These are phyloP conservation scores for Penicillium canariense DNA, from an alignment of 495 filamentous ascomycete species.

Conservation along the genomic window DNA sequence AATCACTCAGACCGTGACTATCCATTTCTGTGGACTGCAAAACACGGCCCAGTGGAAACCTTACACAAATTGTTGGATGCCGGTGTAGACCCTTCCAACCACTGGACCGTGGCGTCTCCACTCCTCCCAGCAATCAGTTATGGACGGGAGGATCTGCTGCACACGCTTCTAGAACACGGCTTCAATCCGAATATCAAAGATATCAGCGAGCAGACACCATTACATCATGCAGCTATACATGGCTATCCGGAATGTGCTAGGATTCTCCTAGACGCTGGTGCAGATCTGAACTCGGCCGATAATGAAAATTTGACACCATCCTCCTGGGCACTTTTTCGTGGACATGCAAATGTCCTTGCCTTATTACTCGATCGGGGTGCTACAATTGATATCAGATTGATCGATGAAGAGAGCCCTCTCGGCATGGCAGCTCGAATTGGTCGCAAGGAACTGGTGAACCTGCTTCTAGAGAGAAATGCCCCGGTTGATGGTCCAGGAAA, in stretches of 20 bases:
- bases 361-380: slow-evolving; percentile 5
- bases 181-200: neutral
- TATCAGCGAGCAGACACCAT: neutral
- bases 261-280: slow-evolving; percentile 7
- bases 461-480: neutral
- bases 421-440: neutral
- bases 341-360: neutral
- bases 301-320: neutral
- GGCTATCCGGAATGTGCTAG: neutral
- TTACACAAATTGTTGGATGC: slow-evolving; percentile 9
- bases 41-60: neutral
- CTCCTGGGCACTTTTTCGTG: neutral
- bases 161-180: neutral
- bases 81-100: neutral
- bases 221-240: neutral
- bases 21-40: neutral
- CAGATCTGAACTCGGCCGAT: neutral
- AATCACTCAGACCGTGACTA: neutral
- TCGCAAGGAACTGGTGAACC: neutral
- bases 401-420: neutral
- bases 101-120: neutral
- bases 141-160: neutral
- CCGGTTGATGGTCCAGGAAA: neutral
- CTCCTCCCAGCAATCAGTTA: neutral
- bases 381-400: neutral